These are phyloP conservation scores for Epichloe gansuensis DNA, from an alignment of 2,329 filamentous ascomycete species.

Conservation along the genomic window DNA sequence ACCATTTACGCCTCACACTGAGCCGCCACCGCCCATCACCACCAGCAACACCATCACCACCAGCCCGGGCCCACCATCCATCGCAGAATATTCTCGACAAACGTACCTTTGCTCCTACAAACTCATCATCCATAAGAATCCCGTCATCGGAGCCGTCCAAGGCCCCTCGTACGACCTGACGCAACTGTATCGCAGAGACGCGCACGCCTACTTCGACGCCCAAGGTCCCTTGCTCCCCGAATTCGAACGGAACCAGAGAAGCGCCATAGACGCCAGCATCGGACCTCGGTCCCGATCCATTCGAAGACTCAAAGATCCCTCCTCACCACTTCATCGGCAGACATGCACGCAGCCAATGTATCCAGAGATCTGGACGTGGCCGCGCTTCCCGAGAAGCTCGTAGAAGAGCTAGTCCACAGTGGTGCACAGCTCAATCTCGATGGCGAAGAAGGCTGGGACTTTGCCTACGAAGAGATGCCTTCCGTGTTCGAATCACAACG, in stretches of 20 bases:
- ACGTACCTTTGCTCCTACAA: constrained; percentile 26
- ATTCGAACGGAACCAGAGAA: constrained; percentile 33
- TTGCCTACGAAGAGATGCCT: constrained; percentile 20
- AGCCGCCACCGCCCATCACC: constrained; percentile 28
- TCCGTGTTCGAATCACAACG: not conserved
- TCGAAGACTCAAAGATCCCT: constrained; percentile 14
- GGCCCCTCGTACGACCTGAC: constrained; percentile 38
- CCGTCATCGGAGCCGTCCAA: constrained; percentile 41
- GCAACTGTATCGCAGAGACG: constrained; percentile 33
- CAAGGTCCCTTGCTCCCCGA: constrained; percentile 31
- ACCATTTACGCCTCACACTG: constrained; percentile 37
- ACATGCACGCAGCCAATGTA: constrained; percentile 14
- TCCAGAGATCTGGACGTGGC: constrained; percentile 18
- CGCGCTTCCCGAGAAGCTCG: constrained; percentile 11
- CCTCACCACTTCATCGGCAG: not conserved
- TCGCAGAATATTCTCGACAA: constrained; percentile 14
- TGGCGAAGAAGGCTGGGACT: constrained; percentile 21
- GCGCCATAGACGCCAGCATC: constrained; percentile 19
- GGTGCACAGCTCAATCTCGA: constrained; percentile 17
- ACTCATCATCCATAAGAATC: constrained; percentile 31
- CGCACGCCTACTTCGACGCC: constrained; percentile 34
- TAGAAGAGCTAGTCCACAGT: constrained; percentile 11
- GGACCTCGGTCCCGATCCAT: constrained; percentile 13
- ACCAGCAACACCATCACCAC: constrained; percentile 7
- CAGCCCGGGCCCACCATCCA: constrained; percentile 7